A percentile compares a stretch with the other conserved stretches of the same genome.
These are phyloP conservation scores for Otatea glauca DNA, from an alignment of 176 grass and related monocot species.

Conservation along the genomic window DNA sequence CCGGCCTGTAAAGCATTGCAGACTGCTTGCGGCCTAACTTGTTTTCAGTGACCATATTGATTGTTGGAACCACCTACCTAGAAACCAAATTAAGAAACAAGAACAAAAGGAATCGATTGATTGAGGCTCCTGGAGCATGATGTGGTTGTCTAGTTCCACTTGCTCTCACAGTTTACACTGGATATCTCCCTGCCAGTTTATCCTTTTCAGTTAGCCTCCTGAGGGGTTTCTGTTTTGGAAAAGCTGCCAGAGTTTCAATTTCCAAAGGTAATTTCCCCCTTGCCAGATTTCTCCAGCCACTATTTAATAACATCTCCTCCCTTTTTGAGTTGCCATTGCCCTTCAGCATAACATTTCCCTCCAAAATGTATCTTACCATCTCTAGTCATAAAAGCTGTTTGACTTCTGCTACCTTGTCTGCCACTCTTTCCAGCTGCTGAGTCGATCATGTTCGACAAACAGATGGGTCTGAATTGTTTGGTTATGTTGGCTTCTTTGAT, in stretches of 20 bases:
- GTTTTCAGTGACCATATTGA: slow-evolving; percentile 12
- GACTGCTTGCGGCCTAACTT: slow-evolving; percentile 9
- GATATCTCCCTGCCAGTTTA: slow-evolving; percentile 2
- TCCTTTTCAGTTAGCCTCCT: not conserved
- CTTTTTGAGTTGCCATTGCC: slow-evolving; percentile 19
- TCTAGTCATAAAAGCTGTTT: slow-evolving; percentile 3
- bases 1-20: not conserved
- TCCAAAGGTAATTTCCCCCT: not conserved
- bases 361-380: not conserved
- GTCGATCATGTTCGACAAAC: slow-evolving; percentile 8
- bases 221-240: slow-evolving; percentile 18
- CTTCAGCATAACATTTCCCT: not conserved
- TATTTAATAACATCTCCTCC: not conserved
- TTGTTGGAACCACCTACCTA: not conserved
- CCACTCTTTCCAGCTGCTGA: not conserved
- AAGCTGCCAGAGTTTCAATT: slow-evolving; percentile 11
- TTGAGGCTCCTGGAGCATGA: slow-evolving; percentile 15
- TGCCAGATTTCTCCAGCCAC: not conserved
- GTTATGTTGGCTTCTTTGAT: not conserved
- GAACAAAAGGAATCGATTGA: not conserved
- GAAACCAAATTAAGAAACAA: not conserved
- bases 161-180: slow-evolving; percentile 16
- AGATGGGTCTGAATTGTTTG: slow-evolving; percentile 8
- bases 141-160: not conserved
- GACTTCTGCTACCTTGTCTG: slow-evolving; percentile 2